Percentiles rank a stretch among this genome's conserved stretches.
phyloP scores from a whole-genome alignment of 495 filamentous ascomycete species.

The Penicillium psychrofluorescens region DNA sequence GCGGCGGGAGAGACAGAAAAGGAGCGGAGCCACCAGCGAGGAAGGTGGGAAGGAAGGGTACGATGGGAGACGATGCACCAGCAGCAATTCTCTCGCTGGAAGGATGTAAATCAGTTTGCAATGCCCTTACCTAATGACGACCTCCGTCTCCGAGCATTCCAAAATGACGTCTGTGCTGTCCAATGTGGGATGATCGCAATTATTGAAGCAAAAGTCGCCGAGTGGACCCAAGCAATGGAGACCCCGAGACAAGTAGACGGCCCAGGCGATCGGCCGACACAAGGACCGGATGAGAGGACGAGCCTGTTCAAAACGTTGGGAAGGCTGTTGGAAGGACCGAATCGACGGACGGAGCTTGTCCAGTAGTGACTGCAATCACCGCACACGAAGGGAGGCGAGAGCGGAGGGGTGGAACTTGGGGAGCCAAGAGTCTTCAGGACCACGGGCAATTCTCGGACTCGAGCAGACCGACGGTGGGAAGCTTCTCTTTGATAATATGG shows the following conservation, averaged over 20 bases:
- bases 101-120: background rate
- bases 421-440: background rate
- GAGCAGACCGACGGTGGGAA: slow-evolving; percentile 3
- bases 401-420: slow-evolving; percentile 4
- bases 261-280: slow-evolving; percentile 6
- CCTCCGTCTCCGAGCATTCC: slow-evolving; percentile 18
- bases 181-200: slow-evolving; percentile 18
- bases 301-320: slow-evolving; percentile 20
- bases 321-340: slow-evolving; percentile 27
- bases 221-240: too few species aligned
- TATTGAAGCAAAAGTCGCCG: slow-evolving; percentile 3
- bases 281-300: slow-evolving; percentile 22
- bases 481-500: slow-evolving; percentile 3
- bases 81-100: background rate
- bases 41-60: slow-evolving; percentile 11
- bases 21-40: slow-evolving; percentile 24
- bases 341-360: slow-evolving; percentile 25
- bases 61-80: slow-evolving; percentile 2
- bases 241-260: slow-evolving; percentile 12
- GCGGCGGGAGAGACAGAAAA: slow-evolving; percentile 24
- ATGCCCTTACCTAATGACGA: slow-evolving; percentile 21
- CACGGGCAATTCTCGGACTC: slow-evolving; percentile 1
- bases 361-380: slow-evolving; percentile 9
- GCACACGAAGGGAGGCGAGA: slow-evolving; percentile 3
- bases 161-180: slow-evolving; percentile 21